A percentile compares a stretch with the other conserved stretches of the same genome.
phyloP scores from a whole-genome alignment of 176 grass and related monocot species.

The Pontederia paniculata region DNA sequence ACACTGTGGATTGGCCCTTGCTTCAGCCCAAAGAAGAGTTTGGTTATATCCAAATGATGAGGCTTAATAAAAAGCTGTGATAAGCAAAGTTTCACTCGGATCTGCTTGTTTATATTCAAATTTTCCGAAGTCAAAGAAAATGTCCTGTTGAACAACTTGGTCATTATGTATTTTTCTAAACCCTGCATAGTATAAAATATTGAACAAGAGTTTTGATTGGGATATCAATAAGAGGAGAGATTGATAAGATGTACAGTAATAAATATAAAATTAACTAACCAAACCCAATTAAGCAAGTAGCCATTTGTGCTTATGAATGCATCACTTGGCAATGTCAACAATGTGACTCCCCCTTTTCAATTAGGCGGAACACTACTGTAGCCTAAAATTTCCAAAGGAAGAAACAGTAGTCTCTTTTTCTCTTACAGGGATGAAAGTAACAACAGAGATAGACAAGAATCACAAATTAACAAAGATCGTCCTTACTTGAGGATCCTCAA shows the following conservation, averaged over 20 bases:
- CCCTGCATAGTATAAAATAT: slow-evolving; percentile 25
- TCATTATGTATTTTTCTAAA: slow-evolving; percentile 89
- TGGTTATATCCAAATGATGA: slow-evolving; percentile 79
- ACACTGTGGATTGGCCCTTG: not conserved
- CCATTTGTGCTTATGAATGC: too few species aligned
- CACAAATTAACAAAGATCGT: too few species aligned
- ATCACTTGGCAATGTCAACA: too few species aligned
- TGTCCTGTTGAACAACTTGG: slow-evolving; percentile 59
- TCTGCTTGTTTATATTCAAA: slow-evolving; percentile 27
- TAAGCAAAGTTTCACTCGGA: slow-evolving; percentile 52
- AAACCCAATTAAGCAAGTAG: too few species aligned
- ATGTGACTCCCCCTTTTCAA: too few species aligned
- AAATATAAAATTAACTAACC: not conserved
- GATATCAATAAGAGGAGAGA: not conserved
- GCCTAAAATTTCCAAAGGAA: too few species aligned
- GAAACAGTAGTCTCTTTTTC: too few species aligned
- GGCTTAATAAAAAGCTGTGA: slow-evolving; percentile 77
- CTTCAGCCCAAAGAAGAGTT: slow-evolving; percentile 48
- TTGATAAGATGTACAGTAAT: not conserved
- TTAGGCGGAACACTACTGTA: too few species aligned
- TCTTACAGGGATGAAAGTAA: too few species aligned
- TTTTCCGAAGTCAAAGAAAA: slow-evolving; percentile 51
- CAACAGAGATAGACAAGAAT: too few species aligned
- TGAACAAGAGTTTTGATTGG: not conserved
- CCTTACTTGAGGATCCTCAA: too few species aligned